Conservation (phyloP, 768 basidiomycete genomes). For the Pleurotus citrinopileatus region DNA sequence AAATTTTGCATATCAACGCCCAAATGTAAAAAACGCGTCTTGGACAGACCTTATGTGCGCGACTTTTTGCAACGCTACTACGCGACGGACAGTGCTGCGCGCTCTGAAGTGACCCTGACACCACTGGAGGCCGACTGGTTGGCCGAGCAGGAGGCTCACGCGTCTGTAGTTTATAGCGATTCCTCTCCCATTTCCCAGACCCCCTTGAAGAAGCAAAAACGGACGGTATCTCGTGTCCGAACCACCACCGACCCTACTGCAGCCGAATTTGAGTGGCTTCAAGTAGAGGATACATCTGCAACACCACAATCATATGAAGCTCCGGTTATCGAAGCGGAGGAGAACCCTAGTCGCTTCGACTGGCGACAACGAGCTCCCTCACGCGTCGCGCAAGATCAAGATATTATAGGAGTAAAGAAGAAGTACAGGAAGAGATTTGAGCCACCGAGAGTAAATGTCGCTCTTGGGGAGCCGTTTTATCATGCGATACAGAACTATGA, state of each 20-base stretch:
- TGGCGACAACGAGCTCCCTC: conserved; percentile 60
- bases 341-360: conserved; percentile 44
- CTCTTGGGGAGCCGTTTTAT: conserved; percentile 39
- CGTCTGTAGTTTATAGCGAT: neutral
- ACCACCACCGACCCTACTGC: conserved; percentile 14
- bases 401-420: neutral
- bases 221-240: neutral
- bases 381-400: conserved; percentile 19
- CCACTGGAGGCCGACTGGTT: conserved; percentile 1
- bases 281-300: conserved; percentile 20
- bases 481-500: conserved; percentile 53
- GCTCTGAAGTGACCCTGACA: neutral
- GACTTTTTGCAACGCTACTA: neutral
- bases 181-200: neutral
- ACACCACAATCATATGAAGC: conserved; percentile 3
- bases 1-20: neutral
- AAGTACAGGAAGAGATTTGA: conserved; percentile 34
- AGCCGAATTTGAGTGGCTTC: conserved; percentile 38
- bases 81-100: neutral
- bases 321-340: conserved; percentile 11
- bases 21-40: neutral
- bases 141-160: conserved; percentile 6
- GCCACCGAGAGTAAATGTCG: conserved; percentile 30
- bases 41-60: neutral
- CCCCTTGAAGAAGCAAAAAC: neutral